Evolutionary conservation across 352 stramenopile species (phyloP).

Genomic region (Globisporangium acanthophoron): DNA sequence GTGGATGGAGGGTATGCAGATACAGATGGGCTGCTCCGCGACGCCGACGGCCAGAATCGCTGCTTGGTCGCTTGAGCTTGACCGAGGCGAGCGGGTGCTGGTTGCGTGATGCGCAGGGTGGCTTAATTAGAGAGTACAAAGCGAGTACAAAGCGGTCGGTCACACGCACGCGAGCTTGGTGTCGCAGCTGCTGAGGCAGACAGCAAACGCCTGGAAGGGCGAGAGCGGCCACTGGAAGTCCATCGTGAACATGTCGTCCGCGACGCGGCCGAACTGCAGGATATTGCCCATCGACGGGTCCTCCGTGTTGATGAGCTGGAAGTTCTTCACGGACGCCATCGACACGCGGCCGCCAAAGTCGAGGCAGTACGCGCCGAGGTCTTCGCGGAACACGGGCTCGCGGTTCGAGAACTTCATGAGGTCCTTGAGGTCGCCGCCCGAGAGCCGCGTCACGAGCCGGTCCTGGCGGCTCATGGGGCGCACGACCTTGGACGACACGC

Average conservation of each 20-base stretch:
- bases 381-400: constrained; percentile 80
- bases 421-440: constrained; percentile 66
- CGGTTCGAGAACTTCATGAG: constrained; percentile 87
- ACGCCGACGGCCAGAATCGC: too few relatives aligned
- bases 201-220: constrained; percentile 84
- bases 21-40: too few relatives aligned
- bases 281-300: constrained; percentile 84
- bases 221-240: constrained; percentile 88
- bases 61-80: too few relatives aligned
- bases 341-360: constrained; percentile 11
- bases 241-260: constrained; percentile 90
- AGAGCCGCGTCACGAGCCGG: constrained; percentile 69
- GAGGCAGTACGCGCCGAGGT: constrained; percentile 79
- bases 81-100: too few relatives aligned
- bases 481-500: constrained; percentile 74
- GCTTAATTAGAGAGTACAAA: background rate
- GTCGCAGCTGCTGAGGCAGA: constrained; percentile 86
- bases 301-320: constrained; percentile 78
- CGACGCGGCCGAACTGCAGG: constrained; percentile 84
- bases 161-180: constrained; percentile 87
- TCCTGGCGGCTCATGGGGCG: constrained; percentile 82
- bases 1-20: too few relatives aligned
- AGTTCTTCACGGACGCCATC: constrained; percentile 85
- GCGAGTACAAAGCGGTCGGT: constrained; percentile 1
- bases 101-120: too few relatives aligned